A percentile compares a stretch with the other conserved stretches of the same genome.
These are phyloP conservation scores for Lepiota subincarnata DNA, from an alignment of 768 basidiomycete species.

Conservation along the genomic window DNA sequence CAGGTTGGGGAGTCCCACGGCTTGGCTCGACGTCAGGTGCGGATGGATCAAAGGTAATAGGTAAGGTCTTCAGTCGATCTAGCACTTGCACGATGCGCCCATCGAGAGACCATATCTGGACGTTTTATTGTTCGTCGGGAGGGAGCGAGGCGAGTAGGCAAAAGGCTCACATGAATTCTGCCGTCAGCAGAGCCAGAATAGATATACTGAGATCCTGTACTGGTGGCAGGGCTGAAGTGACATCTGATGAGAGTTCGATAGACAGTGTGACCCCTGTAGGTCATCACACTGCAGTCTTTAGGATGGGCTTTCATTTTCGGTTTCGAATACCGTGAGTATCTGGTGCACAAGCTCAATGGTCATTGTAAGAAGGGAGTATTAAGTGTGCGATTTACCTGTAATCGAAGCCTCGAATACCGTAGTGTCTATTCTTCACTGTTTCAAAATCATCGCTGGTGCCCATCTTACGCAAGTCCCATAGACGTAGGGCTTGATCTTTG, in stretches of 20 bases:
- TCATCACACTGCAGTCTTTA: constrained; percentile 91
- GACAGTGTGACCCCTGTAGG: constrained; percentile 88
- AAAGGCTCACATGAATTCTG: constrained; percentile 63
- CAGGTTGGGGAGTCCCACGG: constrained; percentile 25
- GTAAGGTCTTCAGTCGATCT: constrained; percentile 70
- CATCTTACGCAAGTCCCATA: constrained; percentile 97
- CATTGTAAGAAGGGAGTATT: neutral
- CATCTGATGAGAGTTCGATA: constrained; percentile 91
- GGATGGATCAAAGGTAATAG: constrained; percentile 72
- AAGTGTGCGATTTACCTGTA: constrained; percentile 58
- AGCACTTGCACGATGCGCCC: constrained; percentile 80
- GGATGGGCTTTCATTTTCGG: constrained; percentile 69
- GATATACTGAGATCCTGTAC: constrained; percentile 89
- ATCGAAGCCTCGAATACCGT: constrained; percentile 64
- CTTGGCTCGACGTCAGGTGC: constrained; percentile 42
- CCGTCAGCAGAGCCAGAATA: constrained; percentile 93
- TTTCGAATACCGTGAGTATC: constrained; percentile 63
- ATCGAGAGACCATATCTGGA: constrained; percentile 94
- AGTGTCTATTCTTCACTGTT: constrained; percentile 39
- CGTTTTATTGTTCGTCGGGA: neutral
- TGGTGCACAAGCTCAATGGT: constrained; percentile 20
- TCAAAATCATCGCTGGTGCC: constrained; percentile 68
- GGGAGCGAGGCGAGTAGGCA: neutral
- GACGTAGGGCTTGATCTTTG: constrained; percentile 87
- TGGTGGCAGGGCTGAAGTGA: constrained; percentile 91